Evolutionary conservation across 768 basidiomycete genomes (phyloP).

Genomic region (Mycena kentingensis): DNA sequence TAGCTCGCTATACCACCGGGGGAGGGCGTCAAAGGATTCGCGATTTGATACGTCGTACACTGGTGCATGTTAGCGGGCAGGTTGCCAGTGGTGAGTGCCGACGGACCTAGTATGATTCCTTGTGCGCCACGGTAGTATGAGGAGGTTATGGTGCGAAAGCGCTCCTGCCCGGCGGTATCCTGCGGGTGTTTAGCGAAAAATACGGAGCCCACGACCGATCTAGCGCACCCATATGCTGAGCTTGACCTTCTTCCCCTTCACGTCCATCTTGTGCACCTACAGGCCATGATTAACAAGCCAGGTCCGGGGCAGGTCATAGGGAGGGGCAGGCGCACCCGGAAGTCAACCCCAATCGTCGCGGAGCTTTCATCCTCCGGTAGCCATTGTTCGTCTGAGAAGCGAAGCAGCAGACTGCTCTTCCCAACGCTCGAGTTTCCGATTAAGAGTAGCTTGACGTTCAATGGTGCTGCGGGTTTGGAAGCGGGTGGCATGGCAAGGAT

Average conservation of each 20-base stretch:
- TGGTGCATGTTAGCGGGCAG: conserved; percentile 30
- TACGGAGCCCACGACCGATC: background rate
- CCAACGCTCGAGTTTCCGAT: conserved; percentile 92
- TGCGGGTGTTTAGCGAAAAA: conserved; percentile 29
- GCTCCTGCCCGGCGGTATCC: conserved; percentile 97
- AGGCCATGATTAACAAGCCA: conserved; percentile 7
- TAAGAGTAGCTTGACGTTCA: conserved; percentile 82
- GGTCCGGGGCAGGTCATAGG: conserved; percentile 2
- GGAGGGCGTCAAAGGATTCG: conserved; percentile 92
- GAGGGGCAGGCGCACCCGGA: conserved; percentile 56
- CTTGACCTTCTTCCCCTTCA: conserved; percentile 83
- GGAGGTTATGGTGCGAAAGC: conserved; percentile 92
- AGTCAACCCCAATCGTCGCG: conserved; percentile 85
- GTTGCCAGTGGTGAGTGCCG: conserved; percentile 25
- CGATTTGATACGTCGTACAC: conserved; percentile 96
- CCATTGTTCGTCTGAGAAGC: conserved; percentile 98
- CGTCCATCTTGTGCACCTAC: conserved; percentile 87
- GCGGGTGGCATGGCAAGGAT: conserved; percentile 24
- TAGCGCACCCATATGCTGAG: conserved; percentile 95
- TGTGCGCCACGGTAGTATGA: conserved; percentile 93
- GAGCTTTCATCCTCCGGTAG: conserved; percentile 87
- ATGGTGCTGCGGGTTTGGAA: conserved; percentile 38
- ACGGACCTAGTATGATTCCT: conserved; percentile 72
- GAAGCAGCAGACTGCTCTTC: conserved; percentile 84
- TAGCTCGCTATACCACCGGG: conserved; percentile 89